phyloP scores from a whole-genome alignment of 768 basidiomycete species.

The Baorangia bicolor region DNA sequence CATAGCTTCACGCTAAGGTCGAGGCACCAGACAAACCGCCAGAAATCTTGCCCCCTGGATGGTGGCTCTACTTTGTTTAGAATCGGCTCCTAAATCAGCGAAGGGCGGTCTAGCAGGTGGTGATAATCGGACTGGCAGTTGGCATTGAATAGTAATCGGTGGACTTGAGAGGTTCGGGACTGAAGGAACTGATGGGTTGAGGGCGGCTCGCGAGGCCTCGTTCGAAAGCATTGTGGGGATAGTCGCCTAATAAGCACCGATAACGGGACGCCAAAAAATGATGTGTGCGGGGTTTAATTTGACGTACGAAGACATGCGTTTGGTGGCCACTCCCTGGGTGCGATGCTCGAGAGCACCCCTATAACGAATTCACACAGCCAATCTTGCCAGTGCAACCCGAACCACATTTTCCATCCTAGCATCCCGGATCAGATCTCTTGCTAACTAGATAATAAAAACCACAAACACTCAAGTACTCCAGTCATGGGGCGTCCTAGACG shows the following conservation, averaged over 20 bases:
- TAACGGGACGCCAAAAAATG: neutral
- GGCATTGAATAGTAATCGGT: neutral
- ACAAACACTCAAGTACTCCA: neutral
- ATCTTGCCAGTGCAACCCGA: neutral
- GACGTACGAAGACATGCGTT: constrained; percentile 11
- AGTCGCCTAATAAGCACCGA: constrained; percentile 5
- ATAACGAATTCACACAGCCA: neutral
- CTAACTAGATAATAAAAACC: neutral
- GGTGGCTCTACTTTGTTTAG: neutral
- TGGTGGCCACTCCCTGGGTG: neutral
- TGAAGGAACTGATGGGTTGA: neutral
- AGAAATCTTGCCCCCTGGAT: neutral
- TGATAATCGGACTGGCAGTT: neutral
- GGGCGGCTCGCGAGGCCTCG: neutral
- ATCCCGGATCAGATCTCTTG: constrained; percentile 4
- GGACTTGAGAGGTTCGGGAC: neutral
- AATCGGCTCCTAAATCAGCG: neutral
- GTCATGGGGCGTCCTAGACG: neutral
- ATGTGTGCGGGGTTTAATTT: constrained; percentile 1
- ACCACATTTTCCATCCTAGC: neutral
- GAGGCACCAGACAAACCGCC: neutral
- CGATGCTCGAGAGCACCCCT: neutral
- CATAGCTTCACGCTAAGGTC: neutral
- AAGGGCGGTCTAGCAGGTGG: neutral
- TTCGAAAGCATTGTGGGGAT: neutral